Evolutionary conservation across 345 rosid genomes (phyloP), one percentile per base, ranked within the genome.

Genomic region (Camelina hispida): DNA sequence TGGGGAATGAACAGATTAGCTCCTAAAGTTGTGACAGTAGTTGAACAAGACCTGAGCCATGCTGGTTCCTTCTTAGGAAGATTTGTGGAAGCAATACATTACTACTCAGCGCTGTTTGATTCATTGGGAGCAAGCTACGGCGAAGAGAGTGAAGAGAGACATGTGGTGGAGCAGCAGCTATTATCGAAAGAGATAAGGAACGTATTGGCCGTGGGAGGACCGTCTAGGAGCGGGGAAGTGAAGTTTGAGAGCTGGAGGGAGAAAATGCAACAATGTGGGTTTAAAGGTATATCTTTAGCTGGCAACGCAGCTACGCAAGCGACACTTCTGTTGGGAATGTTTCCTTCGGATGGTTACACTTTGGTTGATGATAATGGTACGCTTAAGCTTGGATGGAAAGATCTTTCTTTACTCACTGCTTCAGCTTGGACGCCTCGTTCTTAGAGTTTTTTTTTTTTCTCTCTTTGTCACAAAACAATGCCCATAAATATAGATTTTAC

Each of bases 221-320:
- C 97, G 0, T 85, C 90, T 0, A 77, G 98, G 67, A 86, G 83
- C 32, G 89, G 93, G 9, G 93, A 90, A 63, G 81, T 82, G 43
- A 90, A 91, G 79, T 87, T 90, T 77, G 88, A 84, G 37, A 95
- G 88, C 83, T 95, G 99, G 99, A 85, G 98, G 84, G 97, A 90
- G 83, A 92, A 92, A 78, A 81, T 95, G 72, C 88, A 86, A 73
- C 94, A 88, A 55, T 85, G 96, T 0, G 97, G 99, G 11, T 95
- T 95, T 83, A 87, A 80, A 78, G 86, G 91, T 0, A 83, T 95
- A 16, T 95, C 99, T 9, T 89, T 95, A 2, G 85, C 90, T 0
- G 98, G 99, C 4, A 95, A 95, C 23, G 97, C 99, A 0, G 99
- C 98, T 0, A 87, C 96, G 0, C 99, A 95, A 74, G 99, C 99